A percentile compares a stretch with the other conserved stretches of the same genome.
These are phyloP conservation scores for Andrographis paniculata DNA, from an alignment of 305 asterid species.

Conservation along the genomic window DNA sequence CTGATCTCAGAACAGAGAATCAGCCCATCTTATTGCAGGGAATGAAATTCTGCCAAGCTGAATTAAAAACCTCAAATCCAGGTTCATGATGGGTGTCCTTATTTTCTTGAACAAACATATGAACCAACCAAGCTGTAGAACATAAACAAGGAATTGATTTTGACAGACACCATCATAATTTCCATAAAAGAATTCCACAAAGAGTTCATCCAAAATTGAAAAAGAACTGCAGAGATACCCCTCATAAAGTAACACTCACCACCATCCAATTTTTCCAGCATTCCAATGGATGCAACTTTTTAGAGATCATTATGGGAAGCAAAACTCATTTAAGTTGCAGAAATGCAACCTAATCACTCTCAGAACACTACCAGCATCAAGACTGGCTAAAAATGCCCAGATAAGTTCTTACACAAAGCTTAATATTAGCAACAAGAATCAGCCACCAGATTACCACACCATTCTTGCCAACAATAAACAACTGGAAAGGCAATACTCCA, in stretches of 20 bases:
- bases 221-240: slow-evolving; percentile 33
- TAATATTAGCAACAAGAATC: no score
- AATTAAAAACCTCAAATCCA: slow-evolving; percentile 38
- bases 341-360: no score
- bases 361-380: no score
- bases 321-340: no score
- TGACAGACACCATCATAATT: not conserved
- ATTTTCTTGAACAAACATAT: slow-evolving; percentile 56
- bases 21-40: slow-evolving; percentile 54
- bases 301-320: slow-evolving; percentile 2
- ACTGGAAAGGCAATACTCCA: no score
- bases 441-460: no score
- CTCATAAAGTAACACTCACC: slow-evolving; percentile 96
- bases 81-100: slow-evolving; percentile 39
- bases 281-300: slow-evolving; percentile 47
- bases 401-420: no score
- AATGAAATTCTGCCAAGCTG: slow-evolving; percentile 24
- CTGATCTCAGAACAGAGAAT: slow-evolving; percentile 61
- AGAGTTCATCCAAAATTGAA: not conserved
- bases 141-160: not conserved
- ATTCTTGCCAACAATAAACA: slow-evolving; percentile 35
- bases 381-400: no score
- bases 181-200: not conserved
- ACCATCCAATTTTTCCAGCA: slow-evolving; percentile 75
- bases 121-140: slow-evolving; percentile 56